Evolutionary conservation across 208 protist genomes (phyloP).

Genomic region (Trypanosoma boissoni): DNA sequence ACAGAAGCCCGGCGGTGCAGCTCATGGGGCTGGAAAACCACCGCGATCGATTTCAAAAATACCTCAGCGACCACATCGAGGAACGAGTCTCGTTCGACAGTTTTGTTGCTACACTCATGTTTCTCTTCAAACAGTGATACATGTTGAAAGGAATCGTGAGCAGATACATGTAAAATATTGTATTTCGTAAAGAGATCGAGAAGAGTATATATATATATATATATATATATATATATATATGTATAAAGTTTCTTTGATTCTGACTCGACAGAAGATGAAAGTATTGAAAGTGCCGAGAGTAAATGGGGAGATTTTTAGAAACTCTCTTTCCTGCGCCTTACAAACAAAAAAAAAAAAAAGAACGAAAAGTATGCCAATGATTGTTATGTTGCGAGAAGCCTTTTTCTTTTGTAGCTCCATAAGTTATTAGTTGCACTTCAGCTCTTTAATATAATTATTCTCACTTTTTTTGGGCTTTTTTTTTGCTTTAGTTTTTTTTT

Average conservation of each 20-base stretch:
- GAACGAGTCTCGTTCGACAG: slow-evolving; percentile 29
- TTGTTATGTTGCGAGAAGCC: no score
- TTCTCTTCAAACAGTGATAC: slow-evolving; percentile 23
- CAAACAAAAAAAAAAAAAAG: slow-evolving; percentile 11
- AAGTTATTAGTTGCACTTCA: no score
- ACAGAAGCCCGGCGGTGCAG: slow-evolving; percentile 32
- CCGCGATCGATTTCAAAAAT: slow-evolving; percentile 5
- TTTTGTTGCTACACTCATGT: slow-evolving; percentile 23
- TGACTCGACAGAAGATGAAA: not conserved
- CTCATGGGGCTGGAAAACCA: slow-evolving; percentile 24
- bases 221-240: slow-evolving; percentile 16
- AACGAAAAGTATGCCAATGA: slow-evolving; percentile 17
- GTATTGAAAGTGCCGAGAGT: slow-evolving; percentile 13
- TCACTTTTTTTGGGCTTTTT: no score
- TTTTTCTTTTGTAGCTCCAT: no score
- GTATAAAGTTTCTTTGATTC: slow-evolving; percentile 1
- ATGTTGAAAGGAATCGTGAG: no score
- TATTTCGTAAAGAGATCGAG: not conserved
- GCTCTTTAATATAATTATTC: no score
- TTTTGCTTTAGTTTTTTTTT: no score
- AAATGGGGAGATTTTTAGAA: no score
- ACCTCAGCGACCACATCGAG: slow-evolving; percentile 12
- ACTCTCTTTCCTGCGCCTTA: no score
- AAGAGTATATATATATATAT: slow-evolving; percentile 6
- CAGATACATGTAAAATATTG: not conserved